Conservation (phyloP, 2,329 filamentous ascomycete genomes). For the Aureobasidium sp. region DNA sequence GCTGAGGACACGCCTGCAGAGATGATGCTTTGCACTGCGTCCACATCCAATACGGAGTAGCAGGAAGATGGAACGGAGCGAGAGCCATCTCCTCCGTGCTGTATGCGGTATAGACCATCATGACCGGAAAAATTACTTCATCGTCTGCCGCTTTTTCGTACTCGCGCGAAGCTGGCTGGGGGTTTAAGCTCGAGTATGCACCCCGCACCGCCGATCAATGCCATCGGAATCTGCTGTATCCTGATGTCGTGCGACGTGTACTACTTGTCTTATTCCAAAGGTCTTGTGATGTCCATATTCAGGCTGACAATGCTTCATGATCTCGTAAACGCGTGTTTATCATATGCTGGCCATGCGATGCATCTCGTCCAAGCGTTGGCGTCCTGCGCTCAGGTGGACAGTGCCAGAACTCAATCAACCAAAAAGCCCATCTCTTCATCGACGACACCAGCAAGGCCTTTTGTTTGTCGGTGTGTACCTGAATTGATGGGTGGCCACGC, state of each 20-base stretch:
- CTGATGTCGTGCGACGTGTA: not conserved
- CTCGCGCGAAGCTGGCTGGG: not conserved
- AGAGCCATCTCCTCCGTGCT: not conserved
- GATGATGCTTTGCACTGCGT: not conserved
- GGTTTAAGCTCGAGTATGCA: not conserved
- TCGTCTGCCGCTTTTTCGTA: not conserved
- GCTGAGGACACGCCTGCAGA: not conserved
- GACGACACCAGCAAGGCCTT: slow-evolving; percentile 45
- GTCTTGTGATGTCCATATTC: not conserved
- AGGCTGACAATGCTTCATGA: not conserved
- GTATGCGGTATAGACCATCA: not conserved
- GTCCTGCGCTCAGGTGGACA: not conserved
- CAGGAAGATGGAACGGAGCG: too few species aligned
- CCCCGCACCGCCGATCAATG: slow-evolving; percentile 8
- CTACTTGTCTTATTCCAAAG: not conserved
- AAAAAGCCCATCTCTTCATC: slow-evolving; percentile 47
- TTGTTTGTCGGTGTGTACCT: slow-evolving; percentile 35
- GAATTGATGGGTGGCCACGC: slow-evolving; percentile 46
- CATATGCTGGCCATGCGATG: not conserved
- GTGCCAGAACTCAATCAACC: not conserved
- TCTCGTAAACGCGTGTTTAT: not conserved
- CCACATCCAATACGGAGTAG: not conserved
- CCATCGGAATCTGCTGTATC: not conserved
- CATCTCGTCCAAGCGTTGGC: not conserved
- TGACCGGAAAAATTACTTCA: not conserved